Conservation (phyloP, 768 basidiomycete genomes). For the Suillus americanus region DNA sequence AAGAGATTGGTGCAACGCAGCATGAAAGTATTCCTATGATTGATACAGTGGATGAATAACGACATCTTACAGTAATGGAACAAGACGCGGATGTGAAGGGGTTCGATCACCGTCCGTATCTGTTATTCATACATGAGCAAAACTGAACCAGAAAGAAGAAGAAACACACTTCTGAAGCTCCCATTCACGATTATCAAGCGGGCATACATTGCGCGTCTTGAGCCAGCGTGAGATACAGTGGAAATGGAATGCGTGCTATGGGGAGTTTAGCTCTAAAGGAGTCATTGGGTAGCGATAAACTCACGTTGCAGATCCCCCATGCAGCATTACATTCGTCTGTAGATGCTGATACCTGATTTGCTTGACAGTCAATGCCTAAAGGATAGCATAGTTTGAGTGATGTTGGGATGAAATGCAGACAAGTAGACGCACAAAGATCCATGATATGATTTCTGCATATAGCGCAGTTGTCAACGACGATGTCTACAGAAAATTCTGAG, state of each 20-base stretch:
- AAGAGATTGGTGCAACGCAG: neutral
- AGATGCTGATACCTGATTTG: constrained; percentile 96
- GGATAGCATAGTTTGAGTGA: constrained; percentile 9
- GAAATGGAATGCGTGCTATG: constrained; percentile 97
- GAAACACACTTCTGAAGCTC: constrained; percentile 86
- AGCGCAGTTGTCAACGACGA: constrained; percentile 98
- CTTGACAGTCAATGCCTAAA: constrained; percentile 98
- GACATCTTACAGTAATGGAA: neutral
- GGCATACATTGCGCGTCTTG: constrained; percentile 95
- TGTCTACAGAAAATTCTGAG: constrained; percentile 54
- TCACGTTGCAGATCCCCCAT: constrained; percentile 98
- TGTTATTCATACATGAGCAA: neutral
- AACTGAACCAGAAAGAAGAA: no score
- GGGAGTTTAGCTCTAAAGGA: neutral
- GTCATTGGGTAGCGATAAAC: neutral
- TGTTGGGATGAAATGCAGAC: neutral
- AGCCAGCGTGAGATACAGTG: constrained; percentile 99
- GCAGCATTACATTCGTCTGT: constrained; percentile 97
- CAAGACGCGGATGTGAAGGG: neutral
- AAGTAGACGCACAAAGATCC: constrained; percentile 83
- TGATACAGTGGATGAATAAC: constrained; percentile 1
- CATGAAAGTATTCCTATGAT: neutral
- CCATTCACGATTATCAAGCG: constrained; percentile 95
- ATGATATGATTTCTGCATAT: constrained; percentile 99
- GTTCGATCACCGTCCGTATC: constrained; percentile 2